Base-by-base conservation (phyloP, 2,329 filamentous ascomycete species). In the Verticillium klebahnii region DNA sequence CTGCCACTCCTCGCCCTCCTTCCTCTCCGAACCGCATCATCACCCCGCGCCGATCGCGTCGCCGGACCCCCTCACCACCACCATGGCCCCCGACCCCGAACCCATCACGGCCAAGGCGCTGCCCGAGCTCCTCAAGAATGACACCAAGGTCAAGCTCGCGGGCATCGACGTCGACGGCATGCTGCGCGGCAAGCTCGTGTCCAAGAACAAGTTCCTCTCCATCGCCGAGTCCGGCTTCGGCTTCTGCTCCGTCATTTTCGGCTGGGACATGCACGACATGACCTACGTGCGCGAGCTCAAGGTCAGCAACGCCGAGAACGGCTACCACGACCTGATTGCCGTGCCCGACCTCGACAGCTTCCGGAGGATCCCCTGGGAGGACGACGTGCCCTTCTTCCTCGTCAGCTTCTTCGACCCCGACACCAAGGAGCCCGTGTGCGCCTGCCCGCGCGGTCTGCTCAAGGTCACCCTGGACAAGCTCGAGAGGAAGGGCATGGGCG, bases 181-280 rank as follows among this genome's bases (percentile, higher is more conserved):
- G 59, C 81, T 97, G 61, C 91, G 93, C 61, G 93, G 93, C 68
- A 97, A 97, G 79, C 84, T 97, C 64, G 88, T 97, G 77, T 92
- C 92, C 69, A 96, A 96, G 82, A 90, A 89, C 73, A 97, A 97
- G 79, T 97, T 97, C 75, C 80, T 97, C 40, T 92, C 90, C 34
- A 85, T 97, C 60, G 89, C 89, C n/a, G 77, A 85, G 52, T 84
- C 87, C 55, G 93, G 93, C 59, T 97, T 97, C 69, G 93, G 93
- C 60, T 97, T 97, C 81, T 97, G 93, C 80, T 95, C 91, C 23
- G 92, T 97, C 67, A 87, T 97, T 67, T 97, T 96, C 70, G 93
- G 93, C 73, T 97, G 93, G 93, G 93, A 97, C 76, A 96, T 97
- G 92, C 93, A 97, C 76, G 93, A 97, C 72, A 83, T 87, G 79